These are phyloP conservation scores for Castanospermum australe DNA, from an alignment of 306 rosid species.

Conservation along the genomic window DNA sequence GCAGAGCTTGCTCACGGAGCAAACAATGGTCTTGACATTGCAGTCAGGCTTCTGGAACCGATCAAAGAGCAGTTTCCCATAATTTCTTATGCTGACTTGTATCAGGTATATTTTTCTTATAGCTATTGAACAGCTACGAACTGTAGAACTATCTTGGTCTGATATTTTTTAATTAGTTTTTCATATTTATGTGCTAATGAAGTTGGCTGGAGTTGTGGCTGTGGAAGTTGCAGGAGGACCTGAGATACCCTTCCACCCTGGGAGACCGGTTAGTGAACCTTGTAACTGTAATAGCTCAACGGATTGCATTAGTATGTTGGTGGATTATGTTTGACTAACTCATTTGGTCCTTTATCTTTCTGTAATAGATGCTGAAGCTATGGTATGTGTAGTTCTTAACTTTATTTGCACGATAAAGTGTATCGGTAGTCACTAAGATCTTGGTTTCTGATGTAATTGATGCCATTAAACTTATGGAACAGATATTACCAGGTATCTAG, in stretches of 20 bases:
- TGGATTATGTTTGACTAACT: background rate
- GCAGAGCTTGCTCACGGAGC: constrained; percentile 55
- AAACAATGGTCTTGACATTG: constrained; percentile 65
- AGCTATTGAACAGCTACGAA: background rate
- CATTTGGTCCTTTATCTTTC: background rate
- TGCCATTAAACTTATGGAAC: background rate
- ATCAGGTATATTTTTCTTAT: constrained; percentile 41
- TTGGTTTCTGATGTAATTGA: background rate
- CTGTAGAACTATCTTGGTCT: background rate
- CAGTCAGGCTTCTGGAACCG: constrained; percentile 55
- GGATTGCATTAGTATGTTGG: background rate
- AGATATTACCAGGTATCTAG: background rate
- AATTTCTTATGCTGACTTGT: constrained; percentile 57
- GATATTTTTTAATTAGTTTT: background rate
- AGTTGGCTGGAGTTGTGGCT: constrained; percentile 72
- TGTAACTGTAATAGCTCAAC: background rate
- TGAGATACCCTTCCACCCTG: constrained; percentile 57
- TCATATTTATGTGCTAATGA: background rate
- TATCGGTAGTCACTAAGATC: background rate
- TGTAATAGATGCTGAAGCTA: background rate
- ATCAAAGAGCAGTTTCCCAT: constrained; percentile 50
- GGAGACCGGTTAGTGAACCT: constrained; percentile 44
- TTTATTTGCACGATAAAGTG: background rate
- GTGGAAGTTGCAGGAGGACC: constrained; percentile 66
- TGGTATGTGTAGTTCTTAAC: background rate